Evolutionary conservation across 306 rosid species (phyloP).

Genomic region (Sphenostylis stenocarpa): DNA sequence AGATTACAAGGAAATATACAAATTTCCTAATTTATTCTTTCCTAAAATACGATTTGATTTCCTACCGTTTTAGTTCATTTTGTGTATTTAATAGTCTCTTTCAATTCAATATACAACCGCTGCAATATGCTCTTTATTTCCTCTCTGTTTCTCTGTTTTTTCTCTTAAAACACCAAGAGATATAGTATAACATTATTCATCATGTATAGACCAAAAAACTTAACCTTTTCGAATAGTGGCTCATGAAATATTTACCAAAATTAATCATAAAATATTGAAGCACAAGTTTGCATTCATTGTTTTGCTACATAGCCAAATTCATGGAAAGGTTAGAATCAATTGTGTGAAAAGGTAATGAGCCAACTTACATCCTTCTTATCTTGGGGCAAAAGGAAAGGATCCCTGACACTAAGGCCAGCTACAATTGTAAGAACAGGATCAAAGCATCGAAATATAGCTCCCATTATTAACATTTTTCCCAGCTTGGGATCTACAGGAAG

Average conservation of each 20-base stretch:
- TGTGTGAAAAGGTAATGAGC: slow-evolving; percentile 24
- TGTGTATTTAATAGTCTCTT: too few relatives aligned
- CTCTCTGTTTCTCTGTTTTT: too few relatives aligned
- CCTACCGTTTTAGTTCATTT: too few relatives aligned
- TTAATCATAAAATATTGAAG: background rate
- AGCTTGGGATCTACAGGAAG: slow-evolving; percentile 98
- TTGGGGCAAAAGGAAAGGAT: slow-evolving; percentile 97
- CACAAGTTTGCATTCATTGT: background rate
- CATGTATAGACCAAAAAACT: background rate
- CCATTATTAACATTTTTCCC: slow-evolving; percentile 97
- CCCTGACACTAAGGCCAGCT: slow-evolving; percentile 94
- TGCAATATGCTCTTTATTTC: too few relatives aligned
- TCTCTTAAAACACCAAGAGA: too few relatives aligned
- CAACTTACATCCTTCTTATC: slow-evolving; percentile 88
- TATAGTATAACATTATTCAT: background rate
- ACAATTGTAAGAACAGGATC: slow-evolving; percentile 96
- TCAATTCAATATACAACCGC: too few relatives aligned
- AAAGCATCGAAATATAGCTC: slow-evolving; percentile 91
- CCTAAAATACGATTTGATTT: too few relatives aligned
- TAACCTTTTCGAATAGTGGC: background rate
- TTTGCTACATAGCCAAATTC: slow-evolving; percentile 27
- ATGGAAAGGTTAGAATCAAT: slow-evolving; percentile 16
- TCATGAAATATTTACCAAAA: slow-evolving; percentile 4
- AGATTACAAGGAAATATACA: too few relatives aligned
- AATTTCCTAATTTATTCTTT: too few relatives aligned